Conservation (phyloP, 2,329 filamentous ascomycete genomes). For the Westerdykella ornata region DNA sequence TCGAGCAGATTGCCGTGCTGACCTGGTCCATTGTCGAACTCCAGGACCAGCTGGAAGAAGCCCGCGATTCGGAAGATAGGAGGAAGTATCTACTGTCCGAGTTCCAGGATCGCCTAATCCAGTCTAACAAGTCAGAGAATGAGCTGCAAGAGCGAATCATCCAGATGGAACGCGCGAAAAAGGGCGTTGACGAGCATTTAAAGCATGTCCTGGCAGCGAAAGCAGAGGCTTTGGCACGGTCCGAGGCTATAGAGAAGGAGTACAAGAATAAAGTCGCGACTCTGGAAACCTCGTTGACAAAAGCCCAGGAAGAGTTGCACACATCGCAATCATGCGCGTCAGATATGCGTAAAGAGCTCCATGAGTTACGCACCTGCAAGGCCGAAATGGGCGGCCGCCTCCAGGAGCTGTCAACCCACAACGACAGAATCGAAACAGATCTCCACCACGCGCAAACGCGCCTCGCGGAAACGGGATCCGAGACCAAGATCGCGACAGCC, state of each 20-base stretch:
- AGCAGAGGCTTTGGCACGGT: background rate
- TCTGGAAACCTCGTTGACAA: background rate
- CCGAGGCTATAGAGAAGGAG: background rate
- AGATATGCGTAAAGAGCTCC: constrained; percentile 12
- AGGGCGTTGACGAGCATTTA: constrained; percentile 4
- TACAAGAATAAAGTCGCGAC: constrained; percentile 9
- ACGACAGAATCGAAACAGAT: constrained; percentile 14
- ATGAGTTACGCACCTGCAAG: constrained; percentile 11
- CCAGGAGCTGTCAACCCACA: constrained; percentile 7
- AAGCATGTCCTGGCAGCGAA: background rate
- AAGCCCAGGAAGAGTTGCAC: background rate
- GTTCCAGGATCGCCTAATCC: constrained; percentile 1
- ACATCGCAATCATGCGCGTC: background rate
- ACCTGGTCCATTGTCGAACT: constrained; percentile 1
- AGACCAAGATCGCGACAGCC: constrained; percentile 13
- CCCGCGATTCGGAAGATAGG: constrained; percentile 4
- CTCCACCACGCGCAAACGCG: constrained; percentile 16
- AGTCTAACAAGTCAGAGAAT: background rate
- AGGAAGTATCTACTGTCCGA: constrained; percentile 4
- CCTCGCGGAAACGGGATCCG: constrained; percentile 19
- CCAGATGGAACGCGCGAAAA: constrained; percentile 13
- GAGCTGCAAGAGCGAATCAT: constrained; percentile 3
- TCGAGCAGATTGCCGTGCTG: background rate
- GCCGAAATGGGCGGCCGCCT: constrained; percentile 13
- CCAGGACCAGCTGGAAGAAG: constrained; percentile 1